Base-by-base conservation (phyloP, 2,329 filamentous ascomycete species). In the Bipolaris bicolor region DNA sequence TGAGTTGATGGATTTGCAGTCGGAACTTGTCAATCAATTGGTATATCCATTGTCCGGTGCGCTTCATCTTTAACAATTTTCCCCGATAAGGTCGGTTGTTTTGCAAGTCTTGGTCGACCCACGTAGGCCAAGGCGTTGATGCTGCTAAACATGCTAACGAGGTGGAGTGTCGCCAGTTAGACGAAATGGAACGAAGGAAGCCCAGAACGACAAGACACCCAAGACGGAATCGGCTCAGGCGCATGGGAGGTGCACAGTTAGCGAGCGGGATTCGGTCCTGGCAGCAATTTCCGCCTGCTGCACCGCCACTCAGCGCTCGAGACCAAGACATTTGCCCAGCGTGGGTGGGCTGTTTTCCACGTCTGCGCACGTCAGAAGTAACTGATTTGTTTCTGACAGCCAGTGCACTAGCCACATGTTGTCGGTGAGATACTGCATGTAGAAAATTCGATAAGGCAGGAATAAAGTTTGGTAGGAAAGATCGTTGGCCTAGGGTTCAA, bases 41-140 rank as follows among this genome's bases (percentile, higher is more conserved):
- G 22, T 48, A 45, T 16, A 46, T 46, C 43, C 45, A 26, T 44
- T 20, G 51, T 36, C 41, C 36, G 26, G 49, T 10, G 22, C 36
- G 11, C n/a, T 9, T 24, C 48, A 47, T 36, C 41, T 60, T 60
- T 47, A 58, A 29, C 29, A 7, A 6, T 18, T 55, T 39, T 33
- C 10, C 29, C 20, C 43, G 33, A 15, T 55, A 10, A 39, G 36
- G 51, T 40, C 15, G 50, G 36, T 54, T 52, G 55, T 37, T 49
- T 64, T 49, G 62, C 18, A 43, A 43, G 22, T 49, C 58, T 47
- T 53, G 58, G 57, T 50, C 44, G 22, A 26, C 52, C 52, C 69
- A 72, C 69, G 69, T 73, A 65, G 58, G 70, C 70, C 69, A 63
- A 73, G 70, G 55, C 49, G 18, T 52, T 22, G 52, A n/a, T 13